Percentiles rank a stretch among this genome's conserved stretches.
These are phyloP conservation scores for Pigoraptor vietnamica DNA, from an alignment of 78 protist genomes.

Conservation along the genomic window DNA sequence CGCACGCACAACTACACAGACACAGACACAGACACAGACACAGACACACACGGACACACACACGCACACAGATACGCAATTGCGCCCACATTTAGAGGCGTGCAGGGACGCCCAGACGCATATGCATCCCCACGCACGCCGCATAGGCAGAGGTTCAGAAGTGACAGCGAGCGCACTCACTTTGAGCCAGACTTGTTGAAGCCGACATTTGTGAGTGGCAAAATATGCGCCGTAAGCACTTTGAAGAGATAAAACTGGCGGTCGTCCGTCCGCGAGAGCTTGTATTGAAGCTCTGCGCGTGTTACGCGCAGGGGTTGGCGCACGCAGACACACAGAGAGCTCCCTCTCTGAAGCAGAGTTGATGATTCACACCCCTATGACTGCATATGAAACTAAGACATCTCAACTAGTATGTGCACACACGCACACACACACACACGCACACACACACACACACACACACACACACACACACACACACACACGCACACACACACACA, in stretches of 20 bases:
- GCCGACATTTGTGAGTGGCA: neutral
- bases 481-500: neutral
- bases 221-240: neutral
- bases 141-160: too few relatives aligned
- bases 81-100: too few relatives aligned
- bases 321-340: too few relatives aligned
- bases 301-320: too few relatives aligned
- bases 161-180: neutral
- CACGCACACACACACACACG: neutral
- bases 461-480: neutral
- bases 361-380: too few relatives aligned
- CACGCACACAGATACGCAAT: too few relatives aligned
- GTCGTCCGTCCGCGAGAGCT: neutral
- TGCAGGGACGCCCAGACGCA: too few relatives aligned
- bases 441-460: neutral
- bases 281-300: neutral
- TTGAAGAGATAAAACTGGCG: neutral
- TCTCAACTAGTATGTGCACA: neutral
- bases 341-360: too few relatives aligned
- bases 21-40: neutral
- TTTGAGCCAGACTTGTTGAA: neutral
- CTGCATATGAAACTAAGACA: neutral
- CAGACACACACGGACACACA: too few relatives aligned
- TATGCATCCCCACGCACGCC: too few relatives aligned
- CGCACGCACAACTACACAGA: neutral